Base-by-base conservation (phyloP, 208 protist genomes). In the Tritrichomonas foetus region DNA sequence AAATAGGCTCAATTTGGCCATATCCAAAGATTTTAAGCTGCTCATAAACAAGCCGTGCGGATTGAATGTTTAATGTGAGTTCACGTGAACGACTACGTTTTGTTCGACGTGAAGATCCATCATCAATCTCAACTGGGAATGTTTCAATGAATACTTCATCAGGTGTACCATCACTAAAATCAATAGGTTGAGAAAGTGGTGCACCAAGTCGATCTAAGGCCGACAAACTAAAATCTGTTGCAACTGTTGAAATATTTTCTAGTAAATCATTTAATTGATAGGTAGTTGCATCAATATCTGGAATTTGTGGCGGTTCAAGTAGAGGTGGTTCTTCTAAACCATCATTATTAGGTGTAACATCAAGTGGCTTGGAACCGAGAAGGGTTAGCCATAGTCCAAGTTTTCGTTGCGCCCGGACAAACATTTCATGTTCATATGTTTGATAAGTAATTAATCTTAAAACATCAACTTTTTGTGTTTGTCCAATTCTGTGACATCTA, bases 361-460 rank as follows among this genome's bases (percentile, higher is more conserved):
- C n/a, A 57, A 53, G 9, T 13, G 16, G 25, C 39, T 44, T 57
- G 53, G 16, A 44, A 0, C 47, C 78, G 0, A 89, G 30, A n/a
- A 89, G 33, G 27, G 16, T 89, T 16, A 16, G 22, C 78, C 78
- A 89, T 39, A 89, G 22, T 33, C 44, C 78, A 2, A 98, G 95
- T 95, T 98, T 98, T 50, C 95, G 50, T 94, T 98, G 97, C 27
- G 97, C 97, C 33, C 96, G 94, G 66, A 97, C 93, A 22, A 98
- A 94, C 89, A 98, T 98, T 61, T 96, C 95, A 92, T 98, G 98
- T 94, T 99, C 98, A 72, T 99, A 96, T 11, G 98, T 98, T 78
- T 97, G 97, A 49, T 94, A 94, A 57, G 98, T 97, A 36, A 98
- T 97, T 22, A 99, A 95, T 27, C 98, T 96, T 94, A 98, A 97